Conservation (phyloP, 2,329 filamentous ascomycete genomes). For the Hypoxylon sp. region DNA sequence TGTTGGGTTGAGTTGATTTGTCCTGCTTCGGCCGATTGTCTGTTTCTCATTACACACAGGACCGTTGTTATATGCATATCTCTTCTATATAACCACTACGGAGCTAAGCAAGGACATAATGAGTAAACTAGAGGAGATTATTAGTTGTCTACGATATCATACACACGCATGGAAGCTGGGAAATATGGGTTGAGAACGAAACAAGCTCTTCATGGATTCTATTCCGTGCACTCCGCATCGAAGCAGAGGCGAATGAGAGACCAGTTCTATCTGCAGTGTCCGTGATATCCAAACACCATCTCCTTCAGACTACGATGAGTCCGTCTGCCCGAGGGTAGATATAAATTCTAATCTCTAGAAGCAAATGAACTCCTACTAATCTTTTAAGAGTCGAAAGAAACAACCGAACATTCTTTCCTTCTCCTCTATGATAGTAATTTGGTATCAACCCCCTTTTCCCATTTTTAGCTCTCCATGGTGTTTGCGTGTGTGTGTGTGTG, state of each 20-base stretch:
- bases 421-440: slow-evolving; percentile 34
- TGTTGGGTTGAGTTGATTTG: too few relatives aligned
- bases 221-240: slow-evolving; percentile 9
- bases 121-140: too few relatives aligned
- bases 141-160: too few relatives aligned
- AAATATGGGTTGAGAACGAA: slow-evolving; percentile 1
- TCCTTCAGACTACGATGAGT: slow-evolving; percentile 1
- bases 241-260: slow-evolving; percentile 11
- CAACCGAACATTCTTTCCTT: slow-evolving; percentile 3
- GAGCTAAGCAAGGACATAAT: too few relatives aligned
- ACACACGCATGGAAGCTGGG: too few relatives aligned
- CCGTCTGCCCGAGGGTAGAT: slow-evolving; percentile 21
- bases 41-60: too few relatives aligned
- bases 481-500: too few relatives aligned
- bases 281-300: slow-evolving; percentile 9
- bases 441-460: slow-evolving; percentile 33
- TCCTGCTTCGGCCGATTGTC: too few relatives aligned
- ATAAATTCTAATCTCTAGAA: slow-evolving; percentile 29
- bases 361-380: slow-evolving; percentile 15
- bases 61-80: too few relatives aligned
- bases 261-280: slow-evolving; percentile 12
- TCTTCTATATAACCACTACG: too few relatives aligned
- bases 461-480: slow-evolving; percentile 18
- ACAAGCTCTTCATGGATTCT: slow-evolving; percentile 10
- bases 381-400: slow-evolving; percentile 12